These are phyloP conservation scores for Nectriaceae sp. DNA, from an alignment of 2,329 filamentous ascomycete species.

Conservation along the genomic window DNA sequence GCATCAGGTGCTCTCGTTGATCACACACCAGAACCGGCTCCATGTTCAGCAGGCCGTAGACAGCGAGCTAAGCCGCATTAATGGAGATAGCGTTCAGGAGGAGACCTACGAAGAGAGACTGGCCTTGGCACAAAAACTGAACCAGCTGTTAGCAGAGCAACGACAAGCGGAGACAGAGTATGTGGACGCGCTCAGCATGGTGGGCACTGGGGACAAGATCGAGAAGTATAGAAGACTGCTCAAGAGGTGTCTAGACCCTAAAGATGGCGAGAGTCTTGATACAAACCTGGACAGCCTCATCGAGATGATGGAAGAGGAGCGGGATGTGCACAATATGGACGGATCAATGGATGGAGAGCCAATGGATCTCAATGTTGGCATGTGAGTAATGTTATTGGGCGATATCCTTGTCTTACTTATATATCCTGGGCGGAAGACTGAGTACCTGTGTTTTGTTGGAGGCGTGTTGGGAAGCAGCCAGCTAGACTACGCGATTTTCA, in stretches of 20 bases:
- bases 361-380: slow-evolving; percentile 32
- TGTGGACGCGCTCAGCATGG: slow-evolving; percentile 66
- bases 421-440: too few relatives aligned
- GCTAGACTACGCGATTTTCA: too few relatives aligned
- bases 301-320: slow-evolving; percentile 64
- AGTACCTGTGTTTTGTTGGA: too few relatives aligned
- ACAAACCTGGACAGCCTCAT: slow-evolving; percentile 62
- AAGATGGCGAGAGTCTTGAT: slow-evolving; percentile 69
- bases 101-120: slow-evolving; percentile 58
- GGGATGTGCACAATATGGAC: slow-evolving; percentile 45
- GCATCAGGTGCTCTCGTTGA: slow-evolving; percentile 50
- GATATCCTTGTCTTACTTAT: slow-evolving; percentile 9
- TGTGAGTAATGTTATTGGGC: slow-evolving; percentile 19
- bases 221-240: slow-evolving; percentile 73
- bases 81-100: slow-evolving; percentile 47
- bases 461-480: too few relatives aligned
- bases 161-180: slow-evolving; percentile 66
- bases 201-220: slow-evolving; percentile 72
- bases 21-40: slow-evolving; percentile 54
- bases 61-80: slow-evolving; percentile 49
- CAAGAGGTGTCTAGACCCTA: slow-evolving; percentile 66
- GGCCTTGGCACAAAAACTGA: slow-evolving; percentile 59
- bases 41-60: slow-evolving; percentile 55
- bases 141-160: slow-evolving; percentile 59
- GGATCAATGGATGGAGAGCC: slow-evolving; percentile 31